These are phyloP conservation scores for Chrysoporthe puriensis DNA, from an alignment of 2,329 filamentous ascomycete species.

Conservation along the genomic window DNA sequence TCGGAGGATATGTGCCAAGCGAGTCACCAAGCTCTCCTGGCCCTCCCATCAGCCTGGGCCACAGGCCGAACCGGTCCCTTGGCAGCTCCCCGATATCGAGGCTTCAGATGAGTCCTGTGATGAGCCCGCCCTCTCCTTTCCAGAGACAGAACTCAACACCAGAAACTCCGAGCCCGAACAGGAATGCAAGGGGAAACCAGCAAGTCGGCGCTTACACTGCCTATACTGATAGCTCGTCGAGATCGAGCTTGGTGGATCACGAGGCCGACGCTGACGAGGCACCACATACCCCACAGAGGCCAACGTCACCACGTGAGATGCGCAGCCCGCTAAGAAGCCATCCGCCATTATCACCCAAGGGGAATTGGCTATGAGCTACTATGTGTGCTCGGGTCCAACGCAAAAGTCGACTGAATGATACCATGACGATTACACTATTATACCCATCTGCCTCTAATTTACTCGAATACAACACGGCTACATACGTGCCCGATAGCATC, in stretches of 20 bases:
- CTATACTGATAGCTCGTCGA: slow-evolving; percentile 5
- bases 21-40: not conserved
- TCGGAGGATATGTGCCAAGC: not conserved
- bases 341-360: slow-evolving; percentile 16
- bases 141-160: slow-evolving; percentile 7
- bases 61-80: slow-evolving; percentile 5
- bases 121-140: slow-evolving; percentile 13
- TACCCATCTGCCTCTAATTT: not conserved
- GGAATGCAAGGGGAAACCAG: not conserved
- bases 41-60: slow-evolving; percentile 9
- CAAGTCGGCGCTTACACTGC: slow-evolving; percentile 5
- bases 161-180: slow-evolving; percentile 7
- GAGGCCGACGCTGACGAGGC: not conserved
- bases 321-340: slow-evolving; percentile 24
- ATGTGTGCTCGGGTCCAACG: not conserved
- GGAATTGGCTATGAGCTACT: slow-evolving; percentile 18
- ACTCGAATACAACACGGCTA: not conserved
- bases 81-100: slow-evolving; percentile 2
- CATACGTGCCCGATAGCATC: not conserved
- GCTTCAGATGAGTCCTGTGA: not conserved
- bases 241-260: not conserved
- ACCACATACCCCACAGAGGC: not conserved
- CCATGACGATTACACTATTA: not conserved
- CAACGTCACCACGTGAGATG: not conserved
- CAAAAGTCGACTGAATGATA: not conserved